Evolutionary conservation across 2,329 filamentous ascomycete genomes (phyloP).

Genomic region (Colletotrichum theobromicola): DNA sequence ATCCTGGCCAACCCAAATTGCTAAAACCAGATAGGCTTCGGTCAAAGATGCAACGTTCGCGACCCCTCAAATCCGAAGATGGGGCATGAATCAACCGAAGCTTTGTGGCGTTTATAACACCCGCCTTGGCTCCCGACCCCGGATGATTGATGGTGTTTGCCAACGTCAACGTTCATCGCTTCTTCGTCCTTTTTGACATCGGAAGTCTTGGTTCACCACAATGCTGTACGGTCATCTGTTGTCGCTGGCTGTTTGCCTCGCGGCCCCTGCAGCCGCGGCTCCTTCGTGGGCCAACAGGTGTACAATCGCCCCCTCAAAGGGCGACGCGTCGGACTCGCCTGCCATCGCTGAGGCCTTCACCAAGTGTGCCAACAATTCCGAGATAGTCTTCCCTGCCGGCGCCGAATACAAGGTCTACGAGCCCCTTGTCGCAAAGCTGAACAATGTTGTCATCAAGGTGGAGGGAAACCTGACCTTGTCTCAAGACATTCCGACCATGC

Average conservation of each 20-base stretch:
- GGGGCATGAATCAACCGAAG: neutral
- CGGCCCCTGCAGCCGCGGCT: neutral
- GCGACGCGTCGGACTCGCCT: conserved; percentile 42
- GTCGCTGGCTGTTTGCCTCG: conserved; percentile 2
- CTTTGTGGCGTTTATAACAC: conserved; percentile 3
- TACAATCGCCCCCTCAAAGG: conserved; percentile 33
- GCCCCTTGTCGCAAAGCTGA: conserved; percentile 42
- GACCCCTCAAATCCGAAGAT: neutral
- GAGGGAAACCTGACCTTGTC: conserved; percentile 48
- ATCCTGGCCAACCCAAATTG: neutral
- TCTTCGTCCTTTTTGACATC: neutral
- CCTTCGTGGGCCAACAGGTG: conserved; percentile 1
- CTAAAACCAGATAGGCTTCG: neutral
- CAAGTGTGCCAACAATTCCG: conserved; percentile 35
- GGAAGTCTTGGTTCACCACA: neutral
- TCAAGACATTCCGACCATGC: conserved; percentile 40
- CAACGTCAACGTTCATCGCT: neutral
- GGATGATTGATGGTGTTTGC: neutral
- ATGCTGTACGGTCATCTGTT: neutral
- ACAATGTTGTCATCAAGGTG: conserved; percentile 46
- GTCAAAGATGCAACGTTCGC: neutral
- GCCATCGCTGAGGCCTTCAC: conserved; percentile 40
- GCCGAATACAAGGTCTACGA: conserved; percentile 47
- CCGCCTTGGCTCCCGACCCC: neutral
- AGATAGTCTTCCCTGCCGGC: conserved; percentile 42